phyloP scores from a whole-genome alignment of 225 moss, liverwort and hornwort species.

The Polytrichum formosum region DNA sequence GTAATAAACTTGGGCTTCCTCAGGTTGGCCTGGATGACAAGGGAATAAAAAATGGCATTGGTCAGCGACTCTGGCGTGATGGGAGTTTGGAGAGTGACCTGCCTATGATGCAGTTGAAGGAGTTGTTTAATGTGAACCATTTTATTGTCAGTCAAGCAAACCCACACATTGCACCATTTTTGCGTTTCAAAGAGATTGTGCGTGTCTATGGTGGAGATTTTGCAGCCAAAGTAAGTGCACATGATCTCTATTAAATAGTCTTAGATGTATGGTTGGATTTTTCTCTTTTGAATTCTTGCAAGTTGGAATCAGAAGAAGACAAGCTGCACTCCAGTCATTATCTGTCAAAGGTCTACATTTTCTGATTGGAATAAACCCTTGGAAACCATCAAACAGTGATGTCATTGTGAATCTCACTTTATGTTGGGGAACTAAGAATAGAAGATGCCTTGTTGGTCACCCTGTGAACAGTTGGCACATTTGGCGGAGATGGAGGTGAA shows the following conservation, averaged over 20 bases:
- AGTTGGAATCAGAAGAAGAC: too few species aligned
- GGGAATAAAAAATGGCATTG: slow-evolving; percentile 59
- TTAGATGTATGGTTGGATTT: too few species aligned
- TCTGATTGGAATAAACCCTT: too few species aligned
- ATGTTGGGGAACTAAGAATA: too few species aligned
- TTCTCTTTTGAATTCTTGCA: too few species aligned
- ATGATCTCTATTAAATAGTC: neutral
- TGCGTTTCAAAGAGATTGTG: slow-evolving; percentile 83
- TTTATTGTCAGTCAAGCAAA: slow-evolving; percentile 99
- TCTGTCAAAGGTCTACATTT: too few species aligned
- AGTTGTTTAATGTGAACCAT: slow-evolving; percentile 98
- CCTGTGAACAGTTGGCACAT: slow-evolving; percentile 72
- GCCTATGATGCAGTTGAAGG: slow-evolving; percentile 98
- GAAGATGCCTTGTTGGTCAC: neutral
- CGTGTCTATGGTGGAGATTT: slow-evolving; percentile 94
- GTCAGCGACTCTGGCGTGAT: slow-evolving; percentile 92
- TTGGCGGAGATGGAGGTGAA: slow-evolving; percentile 96
- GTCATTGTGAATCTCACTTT: too few species aligned
- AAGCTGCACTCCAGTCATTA: too few species aligned
- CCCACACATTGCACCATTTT: slow-evolving; percentile 93
- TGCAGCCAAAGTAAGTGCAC: slow-evolving; percentile 77
- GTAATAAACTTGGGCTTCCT: slow-evolving; percentile 3
- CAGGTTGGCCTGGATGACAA: slow-evolving; percentile 78
- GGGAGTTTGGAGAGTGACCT: slow-evolving; percentile 96
- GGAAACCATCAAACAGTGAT: too few species aligned